Evolutionary conservation across 2,329 filamentous ascomycete genomes (phyloP).

Genomic region (Venturia effusa): DNA sequence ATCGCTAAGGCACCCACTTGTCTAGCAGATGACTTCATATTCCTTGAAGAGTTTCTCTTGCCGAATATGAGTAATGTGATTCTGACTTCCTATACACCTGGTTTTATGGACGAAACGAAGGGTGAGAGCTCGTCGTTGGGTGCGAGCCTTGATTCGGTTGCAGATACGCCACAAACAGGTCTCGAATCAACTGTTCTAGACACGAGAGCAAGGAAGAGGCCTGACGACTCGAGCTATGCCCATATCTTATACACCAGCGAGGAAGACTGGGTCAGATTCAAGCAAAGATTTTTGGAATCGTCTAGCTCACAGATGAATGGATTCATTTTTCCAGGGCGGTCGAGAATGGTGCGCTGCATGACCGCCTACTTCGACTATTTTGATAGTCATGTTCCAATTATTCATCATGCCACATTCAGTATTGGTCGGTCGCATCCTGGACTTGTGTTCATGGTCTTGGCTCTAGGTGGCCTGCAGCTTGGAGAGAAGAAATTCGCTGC

Average conservation of each 20-base stretch:
- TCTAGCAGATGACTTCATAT: not conserved
- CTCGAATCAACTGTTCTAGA: not conserved
- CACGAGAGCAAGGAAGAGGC: not conserved
- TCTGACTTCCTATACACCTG: not conserved
- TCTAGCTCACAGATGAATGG: not conserved
- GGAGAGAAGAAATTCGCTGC: not conserved
- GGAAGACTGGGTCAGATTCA: not conserved
- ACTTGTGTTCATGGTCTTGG: not conserved
- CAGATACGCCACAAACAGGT: not conserved
- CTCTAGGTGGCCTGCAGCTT: not conserved
- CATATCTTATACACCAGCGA: not conserved
- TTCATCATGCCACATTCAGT: not conserved
- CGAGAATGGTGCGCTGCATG: not conserved
- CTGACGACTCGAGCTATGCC: not conserved
- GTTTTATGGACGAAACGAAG: not conserved
- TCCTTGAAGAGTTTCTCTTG: conserved; percentile 1
- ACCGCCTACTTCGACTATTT: not conserved
- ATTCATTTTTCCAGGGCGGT: not conserved
- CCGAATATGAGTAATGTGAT: not conserved
- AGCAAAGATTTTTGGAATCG: not conserved
- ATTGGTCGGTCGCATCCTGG: not conserved
- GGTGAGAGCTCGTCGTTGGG: not conserved
- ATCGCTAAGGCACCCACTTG: not conserved
- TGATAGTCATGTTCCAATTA: not conserved
- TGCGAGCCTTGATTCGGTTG: not conserved